Evolutionary conservation across 192 early-diverging fungal species (phyloP), one percentile per base, ranked within the genome.

Genomic region (Chytriomyces confervae): DNA sequence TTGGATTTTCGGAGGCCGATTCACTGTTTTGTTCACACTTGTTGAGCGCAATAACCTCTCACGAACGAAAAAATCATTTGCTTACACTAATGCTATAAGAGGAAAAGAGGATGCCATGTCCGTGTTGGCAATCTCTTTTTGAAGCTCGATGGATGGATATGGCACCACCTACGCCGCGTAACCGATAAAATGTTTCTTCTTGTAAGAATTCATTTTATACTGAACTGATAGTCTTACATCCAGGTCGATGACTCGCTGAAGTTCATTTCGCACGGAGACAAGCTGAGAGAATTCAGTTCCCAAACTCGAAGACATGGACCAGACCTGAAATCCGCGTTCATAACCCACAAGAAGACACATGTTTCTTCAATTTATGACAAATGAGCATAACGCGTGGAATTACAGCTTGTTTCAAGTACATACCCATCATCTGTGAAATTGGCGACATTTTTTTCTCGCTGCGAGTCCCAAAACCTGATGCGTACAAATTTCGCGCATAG

Each of bases 281-380:
- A 76, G 9, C 49, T 76, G 62, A 13, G 49, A 69, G 8, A 94
- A 66, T 80, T 95, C 93, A 44, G 85, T 87, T 23, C 92, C 84
- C 72, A 91, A 87, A 72, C 93, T 90, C 62, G 91, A 84, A 7
- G 88, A 84, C 6, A 94, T 81, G 61, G 92, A 84, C 94, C 94
- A 95, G 16, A 95, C 83, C 69, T 95, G 94, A 65, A 95, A 92
- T 7, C 94, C 94, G 68, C 87, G 24, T 7, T 74, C 74, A 79
- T 94, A 94, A 29, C 92, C 93, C 63, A 94, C 77, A 27, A 91
- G 73, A 24, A 91, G 73, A 77, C 89, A 90, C 7, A 86, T 84
- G 36, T 73, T 82, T 60, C 83, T 82, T 24, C 7, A 47, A 16
- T 8, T 4, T 48, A 16, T 20, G 46, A 11, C 16, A 68, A n/a